Conservation (phyloP, 331 rosid species). For the Pyrus hybrid region DNA sequence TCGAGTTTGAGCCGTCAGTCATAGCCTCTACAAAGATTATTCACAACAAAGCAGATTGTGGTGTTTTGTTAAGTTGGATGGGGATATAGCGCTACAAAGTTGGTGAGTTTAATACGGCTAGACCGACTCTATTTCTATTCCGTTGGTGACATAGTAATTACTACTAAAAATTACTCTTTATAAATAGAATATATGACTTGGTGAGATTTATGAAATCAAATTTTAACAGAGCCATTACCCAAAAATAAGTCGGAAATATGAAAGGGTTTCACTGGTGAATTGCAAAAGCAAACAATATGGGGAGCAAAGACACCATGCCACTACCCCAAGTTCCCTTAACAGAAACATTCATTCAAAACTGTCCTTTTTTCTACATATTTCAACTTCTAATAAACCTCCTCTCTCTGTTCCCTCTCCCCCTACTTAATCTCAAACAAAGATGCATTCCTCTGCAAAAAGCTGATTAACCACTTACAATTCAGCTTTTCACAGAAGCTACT, state of each 20-base stretch:
- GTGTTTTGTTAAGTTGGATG: neutral
- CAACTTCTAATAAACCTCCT: neutral
- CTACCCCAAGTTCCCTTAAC: neutral
- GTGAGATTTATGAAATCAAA: no score
- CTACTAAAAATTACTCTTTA: no score
- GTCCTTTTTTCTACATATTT: neutral
- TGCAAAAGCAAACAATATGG: neutral
- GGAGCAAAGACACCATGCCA: no score
- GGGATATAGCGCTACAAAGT: neutral
- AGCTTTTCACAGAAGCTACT: neutral
- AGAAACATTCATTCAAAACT: neutral
- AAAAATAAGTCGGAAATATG: neutral
- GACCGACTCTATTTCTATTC: neutral
- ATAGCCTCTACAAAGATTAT: neutral
- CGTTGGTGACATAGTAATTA: neutral
- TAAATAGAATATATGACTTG: neutral
- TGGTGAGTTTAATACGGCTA: neutral
- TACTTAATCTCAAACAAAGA: neutral
- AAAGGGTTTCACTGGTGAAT: neutral
- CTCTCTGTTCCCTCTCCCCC: neutral
- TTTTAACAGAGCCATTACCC: no score
- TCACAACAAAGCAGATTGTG: neutral
- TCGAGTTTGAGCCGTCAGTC: neutral
- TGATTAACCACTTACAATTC: neutral
- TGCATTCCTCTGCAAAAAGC: slow-evolving; percentile 9